Conservation (phyloP, 2,329 filamentous ascomycete species). For the Botrytis medusae region DNA sequence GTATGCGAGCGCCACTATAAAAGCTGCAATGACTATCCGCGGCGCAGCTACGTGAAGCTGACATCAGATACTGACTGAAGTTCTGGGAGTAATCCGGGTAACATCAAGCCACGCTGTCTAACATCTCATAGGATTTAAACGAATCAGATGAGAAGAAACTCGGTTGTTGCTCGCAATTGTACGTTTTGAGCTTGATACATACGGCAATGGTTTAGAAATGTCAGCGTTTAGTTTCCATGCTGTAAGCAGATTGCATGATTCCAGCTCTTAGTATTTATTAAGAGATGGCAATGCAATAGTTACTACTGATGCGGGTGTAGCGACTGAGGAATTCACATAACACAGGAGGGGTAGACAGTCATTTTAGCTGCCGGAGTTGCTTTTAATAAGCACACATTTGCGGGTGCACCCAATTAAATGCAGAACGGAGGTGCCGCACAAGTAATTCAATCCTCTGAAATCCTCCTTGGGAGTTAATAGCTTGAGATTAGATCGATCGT, state of each 20-base stretch:
- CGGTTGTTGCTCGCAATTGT: background rate
- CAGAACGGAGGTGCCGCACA: constrained; percentile 4
- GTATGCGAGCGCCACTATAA: background rate
- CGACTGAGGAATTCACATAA: background rate
- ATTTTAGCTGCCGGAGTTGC: constrained; percentile 1
- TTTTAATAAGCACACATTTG: background rate
- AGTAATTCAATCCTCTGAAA: background rate
- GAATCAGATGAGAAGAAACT: background rate
- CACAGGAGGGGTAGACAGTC: background rate
- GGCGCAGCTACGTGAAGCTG: constrained; percentile 17
- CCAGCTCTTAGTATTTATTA: background rate
- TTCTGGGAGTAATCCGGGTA: background rate
- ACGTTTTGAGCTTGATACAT: background rate
- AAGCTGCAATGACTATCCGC: background rate
- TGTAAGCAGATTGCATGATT: background rate
- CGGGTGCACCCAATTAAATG: background rate
- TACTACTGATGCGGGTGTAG: background rate
- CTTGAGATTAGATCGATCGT: background rate
- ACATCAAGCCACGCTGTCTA: constrained; percentile 8
- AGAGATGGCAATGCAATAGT: background rate
- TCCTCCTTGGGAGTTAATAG: background rate
- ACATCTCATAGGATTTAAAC: background rate
- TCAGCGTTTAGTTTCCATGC: background rate
- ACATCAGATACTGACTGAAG: background rate
- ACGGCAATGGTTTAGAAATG: background rate